A percentile compares a stretch with the other conserved stretches of the same genome.
phyloP scores from a whole-genome alignment of 2,329 filamentous ascomycete genomes.

The Zarea fungicola region DNA sequence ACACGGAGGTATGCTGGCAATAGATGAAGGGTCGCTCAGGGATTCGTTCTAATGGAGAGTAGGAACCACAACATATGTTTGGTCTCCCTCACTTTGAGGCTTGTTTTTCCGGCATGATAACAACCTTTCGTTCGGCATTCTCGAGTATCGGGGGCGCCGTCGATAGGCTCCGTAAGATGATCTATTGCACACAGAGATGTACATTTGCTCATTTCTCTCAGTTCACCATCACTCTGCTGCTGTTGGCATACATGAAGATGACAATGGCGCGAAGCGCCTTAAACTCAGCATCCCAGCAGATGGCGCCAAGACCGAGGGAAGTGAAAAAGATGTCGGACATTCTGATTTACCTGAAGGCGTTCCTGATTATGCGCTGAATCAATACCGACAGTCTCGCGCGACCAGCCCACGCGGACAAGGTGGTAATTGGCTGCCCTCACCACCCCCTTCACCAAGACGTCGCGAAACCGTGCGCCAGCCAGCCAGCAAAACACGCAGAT shows the following conservation, averaged over 20 bases:
- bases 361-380: background rate
- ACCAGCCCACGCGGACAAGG: background rate
- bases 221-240: slow-evolving; percentile 6
- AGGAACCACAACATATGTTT: background rate
- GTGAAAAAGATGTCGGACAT: background rate
- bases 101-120: slow-evolving; percentile 6
- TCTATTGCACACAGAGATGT: background rate
- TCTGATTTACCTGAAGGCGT: background rate
- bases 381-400: background rate
- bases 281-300: slow-evolving; percentile 3
- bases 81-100: background rate
- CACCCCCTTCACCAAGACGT: slow-evolving; percentile 2
- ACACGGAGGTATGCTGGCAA: background rate
- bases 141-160: slow-evolving; percentile 4
- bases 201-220: background rate
- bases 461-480: background rate
- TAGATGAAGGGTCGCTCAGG: background rate
- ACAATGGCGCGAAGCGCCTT: background rate
- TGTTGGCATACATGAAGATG: background rate
- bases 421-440: background rate
- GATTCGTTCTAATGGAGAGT: background rate
- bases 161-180: background rate
- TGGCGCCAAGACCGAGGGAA: background rate
- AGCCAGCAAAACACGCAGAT: background rate
- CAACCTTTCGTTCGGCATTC: slow-evolving; percentile 7